phyloP scores from a whole-genome alignment of 495 filamentous ascomycete genomes.

The Penicillium alfredii region DNA sequence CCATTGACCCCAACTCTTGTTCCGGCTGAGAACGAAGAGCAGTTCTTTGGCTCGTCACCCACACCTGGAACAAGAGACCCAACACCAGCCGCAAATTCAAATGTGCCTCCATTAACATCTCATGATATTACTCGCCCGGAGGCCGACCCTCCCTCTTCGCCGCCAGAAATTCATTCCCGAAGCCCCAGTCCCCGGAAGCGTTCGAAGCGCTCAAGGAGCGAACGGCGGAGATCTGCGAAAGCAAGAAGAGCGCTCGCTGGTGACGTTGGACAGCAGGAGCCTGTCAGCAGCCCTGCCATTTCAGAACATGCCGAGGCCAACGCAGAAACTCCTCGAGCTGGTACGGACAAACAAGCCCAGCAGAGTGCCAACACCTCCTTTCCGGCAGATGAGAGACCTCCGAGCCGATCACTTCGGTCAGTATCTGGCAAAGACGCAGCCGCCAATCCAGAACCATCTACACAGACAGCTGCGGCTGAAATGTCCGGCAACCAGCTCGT shows the following conservation, averaged over 20 bases:
- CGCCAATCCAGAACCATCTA: constrained; percentile 3
- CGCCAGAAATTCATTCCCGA: constrained; percentile 27
- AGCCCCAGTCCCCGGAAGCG: constrained; percentile 22
- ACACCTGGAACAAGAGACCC: constrained; percentile 55
- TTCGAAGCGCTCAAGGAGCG: constrained; percentile 6
- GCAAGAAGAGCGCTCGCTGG: constrained; percentile 11
- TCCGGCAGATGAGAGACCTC: constrained; percentile 13
- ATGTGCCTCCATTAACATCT: constrained; percentile 12
- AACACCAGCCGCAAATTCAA: constrained; percentile 18
- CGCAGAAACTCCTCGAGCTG: neutral
- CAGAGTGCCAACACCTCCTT: constrained; percentile 5
- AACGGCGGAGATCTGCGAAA: constrained; percentile 12
- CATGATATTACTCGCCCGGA: constrained; percentile 15
- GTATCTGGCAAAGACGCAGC: constrained; percentile 15
- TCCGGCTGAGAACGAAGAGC: constrained; percentile 45
- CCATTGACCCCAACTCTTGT: constrained; percentile 45
- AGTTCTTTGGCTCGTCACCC: constrained; percentile 74
- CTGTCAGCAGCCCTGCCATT: constrained; percentile 6
- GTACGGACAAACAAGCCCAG: constrained; percentile 1
- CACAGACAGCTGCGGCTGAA: neutral
- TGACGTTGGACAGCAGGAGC: constrained; percentile 4
- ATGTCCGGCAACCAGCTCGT: constrained; percentile 1
- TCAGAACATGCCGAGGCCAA: constrained; percentile 7
- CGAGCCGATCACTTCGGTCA: constrained; percentile 30
- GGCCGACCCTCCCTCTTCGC: constrained; percentile 36